Percentiles rank a stretch among this genome's conserved stretches.
phyloP scores from a whole-genome alignment of 768 basidiomycete species.

The Clavulina sp. region DNA sequence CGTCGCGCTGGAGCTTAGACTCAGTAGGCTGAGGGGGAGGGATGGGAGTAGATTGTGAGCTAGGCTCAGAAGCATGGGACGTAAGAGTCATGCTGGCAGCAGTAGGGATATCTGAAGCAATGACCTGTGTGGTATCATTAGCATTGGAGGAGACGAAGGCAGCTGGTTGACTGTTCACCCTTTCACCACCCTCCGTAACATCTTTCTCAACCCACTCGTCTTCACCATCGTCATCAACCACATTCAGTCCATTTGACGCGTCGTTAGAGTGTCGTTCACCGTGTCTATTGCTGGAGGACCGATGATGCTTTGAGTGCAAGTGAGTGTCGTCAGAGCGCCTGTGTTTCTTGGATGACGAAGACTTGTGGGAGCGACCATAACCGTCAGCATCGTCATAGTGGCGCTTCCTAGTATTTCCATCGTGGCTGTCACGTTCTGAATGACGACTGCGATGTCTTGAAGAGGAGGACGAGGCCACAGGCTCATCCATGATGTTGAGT shows the following conservation, averaged over 20 bases:
- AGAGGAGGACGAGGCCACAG: too few relatives aligned
- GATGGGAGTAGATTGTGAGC: slow-evolving; percentile 30
- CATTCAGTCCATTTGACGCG: slow-evolving; percentile 22
- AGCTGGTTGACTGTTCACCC: slow-evolving; percentile 29
- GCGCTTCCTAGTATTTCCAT: too few relatives aligned
- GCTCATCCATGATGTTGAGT: too few relatives aligned
- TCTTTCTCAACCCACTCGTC: slow-evolving; percentile 83
- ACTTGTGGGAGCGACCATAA: too few relatives aligned
- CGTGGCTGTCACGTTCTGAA: too few relatives aligned
- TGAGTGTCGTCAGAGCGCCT: too few relatives aligned
- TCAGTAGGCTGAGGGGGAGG: slow-evolving; percentile 31
- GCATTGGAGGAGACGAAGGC: slow-evolving; percentile 1
- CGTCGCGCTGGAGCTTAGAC: slow-evolving; percentile 45
- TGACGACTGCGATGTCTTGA: too few relatives aligned
- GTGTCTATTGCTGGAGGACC: slow-evolving; percentile 6
- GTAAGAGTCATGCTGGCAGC: slow-evolving; percentile 50
- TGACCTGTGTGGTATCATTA: slow-evolving; percentile 7
- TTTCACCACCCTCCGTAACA: slow-evolving; percentile 58
- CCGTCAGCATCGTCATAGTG: too few relatives aligned
- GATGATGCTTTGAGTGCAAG: too few relatives aligned
- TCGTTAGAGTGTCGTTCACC: slow-evolving; percentile 12
- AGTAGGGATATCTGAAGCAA: slow-evolving; percentile 61
- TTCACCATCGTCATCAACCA: slow-evolving; percentile 51
- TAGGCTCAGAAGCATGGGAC: slow-evolving; percentile 36
- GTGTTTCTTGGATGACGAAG: too few relatives aligned